Evolutionary conservation across 306 rosid genomes (phyloP).

Genomic region (Cucurbita maxima): DNA sequence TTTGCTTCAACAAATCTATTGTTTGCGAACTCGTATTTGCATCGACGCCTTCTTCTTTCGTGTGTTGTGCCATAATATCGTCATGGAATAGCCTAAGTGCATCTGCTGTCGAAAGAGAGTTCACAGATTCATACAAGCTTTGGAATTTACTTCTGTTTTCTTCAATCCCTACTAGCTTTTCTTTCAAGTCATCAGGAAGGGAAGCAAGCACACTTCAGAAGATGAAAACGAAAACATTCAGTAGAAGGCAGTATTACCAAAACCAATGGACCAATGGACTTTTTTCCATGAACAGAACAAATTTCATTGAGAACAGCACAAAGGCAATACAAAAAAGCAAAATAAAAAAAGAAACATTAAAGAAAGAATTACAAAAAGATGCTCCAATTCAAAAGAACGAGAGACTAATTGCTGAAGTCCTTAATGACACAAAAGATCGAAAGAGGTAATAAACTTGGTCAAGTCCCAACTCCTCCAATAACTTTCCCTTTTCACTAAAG

Average conservation of each 20-base stretch:
- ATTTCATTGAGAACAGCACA: background rate
- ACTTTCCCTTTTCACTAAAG: background rate
- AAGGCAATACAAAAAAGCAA: background rate
- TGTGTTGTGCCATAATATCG: slow-evolving; percentile 22
- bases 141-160: slow-evolving; percentile 40
- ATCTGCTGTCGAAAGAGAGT: slow-evolving; percentile 45
- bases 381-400: background rate
- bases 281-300: too few relatives aligned
- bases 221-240: slow-evolving; percentile 9
- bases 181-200: slow-evolving; percentile 53
- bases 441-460: background rate
- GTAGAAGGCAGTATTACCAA: background rate
- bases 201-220: slow-evolving; percentile 47
- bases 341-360: too few relatives aligned
- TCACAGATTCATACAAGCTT: slow-evolving; percentile 46
- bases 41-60: slow-evolving; percentile 11
- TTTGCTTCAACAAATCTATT: slow-evolving; percentile 17
- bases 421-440: background rate
- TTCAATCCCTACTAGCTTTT: slow-evolving; percentile 29
- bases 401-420: background rate
- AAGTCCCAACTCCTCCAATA: background rate
- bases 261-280: background rate
- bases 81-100: slow-evolving; percentile 44
- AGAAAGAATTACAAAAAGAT: background rate
- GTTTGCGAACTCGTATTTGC: slow-evolving; percentile 10